phyloP scores from a whole-genome alignment of 306 rosid species.

The Quercus variabilis region DNA sequence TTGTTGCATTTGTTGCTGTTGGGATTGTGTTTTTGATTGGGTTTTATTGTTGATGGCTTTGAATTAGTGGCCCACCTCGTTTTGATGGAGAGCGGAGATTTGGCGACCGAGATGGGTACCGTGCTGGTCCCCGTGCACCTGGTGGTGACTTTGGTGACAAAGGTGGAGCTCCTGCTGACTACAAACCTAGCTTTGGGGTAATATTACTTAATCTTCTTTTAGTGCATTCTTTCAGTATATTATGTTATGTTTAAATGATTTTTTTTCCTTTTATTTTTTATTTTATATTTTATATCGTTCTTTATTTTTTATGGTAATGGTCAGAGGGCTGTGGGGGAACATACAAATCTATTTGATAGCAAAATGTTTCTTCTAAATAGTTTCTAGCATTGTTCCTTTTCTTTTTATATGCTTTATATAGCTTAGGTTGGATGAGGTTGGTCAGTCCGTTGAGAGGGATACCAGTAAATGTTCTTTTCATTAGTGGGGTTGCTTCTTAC shows the following conservation, averaged over 20 bases:
- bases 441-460: not conserved
- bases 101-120: slow-evolving; percentile 50
- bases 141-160: slow-evolving; percentile 51
- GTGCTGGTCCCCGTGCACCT: slow-evolving; percentile 48
- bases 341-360: not conserved
- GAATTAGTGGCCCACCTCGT: slow-evolving; percentile 43
- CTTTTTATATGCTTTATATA: not conserved
- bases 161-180: slow-evolving; percentile 54
- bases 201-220: not conserved
- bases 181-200: slow-evolving; percentile 50
- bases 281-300: not conserved
- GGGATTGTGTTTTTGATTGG: not conserved
- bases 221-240: not conserved
- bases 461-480: not conserved
- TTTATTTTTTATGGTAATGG: not conserved
- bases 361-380: not conserved
- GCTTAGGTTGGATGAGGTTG: not conserved
- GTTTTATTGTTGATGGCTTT: not conserved
- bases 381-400: not conserved
- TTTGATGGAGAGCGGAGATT: slow-evolving; percentile 43
- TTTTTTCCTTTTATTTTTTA: not conserved
- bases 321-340: not conserved
- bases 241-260: not conserved
- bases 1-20: not conserved
- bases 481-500: not conserved